Evolutionary conservation across 2,329 filamentous ascomycete species (phyloP).

Genomic region (Furcasterigmium furcatum): DNA sequence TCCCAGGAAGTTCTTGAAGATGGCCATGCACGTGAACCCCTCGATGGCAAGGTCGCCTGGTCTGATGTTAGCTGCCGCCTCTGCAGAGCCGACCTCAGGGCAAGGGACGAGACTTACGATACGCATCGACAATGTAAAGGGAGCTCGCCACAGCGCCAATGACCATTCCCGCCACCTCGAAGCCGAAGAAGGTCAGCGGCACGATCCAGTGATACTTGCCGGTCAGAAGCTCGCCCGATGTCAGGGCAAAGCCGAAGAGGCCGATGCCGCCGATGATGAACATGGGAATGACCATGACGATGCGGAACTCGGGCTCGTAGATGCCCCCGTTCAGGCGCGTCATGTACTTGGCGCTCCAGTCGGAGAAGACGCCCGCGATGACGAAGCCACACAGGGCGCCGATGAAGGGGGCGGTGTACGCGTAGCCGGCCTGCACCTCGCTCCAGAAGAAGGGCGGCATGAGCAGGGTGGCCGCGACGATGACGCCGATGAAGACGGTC

Average conservation of each 20-base stretch:
- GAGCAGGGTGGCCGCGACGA: slow-evolving; percentile 79
- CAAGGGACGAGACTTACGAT: slow-evolving; percentile 55
- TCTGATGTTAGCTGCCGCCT: not conserved
- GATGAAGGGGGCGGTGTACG: slow-evolving; percentile 82
- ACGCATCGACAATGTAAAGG: slow-evolving; percentile 89
- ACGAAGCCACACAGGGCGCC: slow-evolving; percentile 77
- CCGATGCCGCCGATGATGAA: slow-evolving; percentile 74
- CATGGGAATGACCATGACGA: slow-evolving; percentile 80
- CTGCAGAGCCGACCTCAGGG: not conserved
- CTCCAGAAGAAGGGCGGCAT: slow-evolving; percentile 78
- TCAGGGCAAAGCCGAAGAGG: slow-evolving; percentile 81
- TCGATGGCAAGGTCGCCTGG: slow-evolving; percentile 80
- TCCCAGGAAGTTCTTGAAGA: slow-evolving; percentile 94
- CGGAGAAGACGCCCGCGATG: slow-evolving; percentile 70
- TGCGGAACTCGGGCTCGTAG: slow-evolving; percentile 84
- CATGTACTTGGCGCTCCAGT: slow-evolving; percentile 67
- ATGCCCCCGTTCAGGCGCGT: slow-evolving; percentile 74
- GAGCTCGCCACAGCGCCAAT: slow-evolving; percentile 83
- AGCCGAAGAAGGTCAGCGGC: slow-evolving; percentile 77
- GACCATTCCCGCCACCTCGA: slow-evolving; percentile 88
- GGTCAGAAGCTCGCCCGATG: slow-evolving; percentile 54
- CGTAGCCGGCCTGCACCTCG: slow-evolving; percentile 78
- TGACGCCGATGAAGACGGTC: slow-evolving; percentile 88
- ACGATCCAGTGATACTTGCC: slow-evolving; percentile 66
- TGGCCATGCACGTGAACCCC: slow-evolving; percentile 82